Evolutionary conservation across 495 filamentous ascomycete genomes (phyloP).

Genomic region (Penicillium taxi): DNA sequence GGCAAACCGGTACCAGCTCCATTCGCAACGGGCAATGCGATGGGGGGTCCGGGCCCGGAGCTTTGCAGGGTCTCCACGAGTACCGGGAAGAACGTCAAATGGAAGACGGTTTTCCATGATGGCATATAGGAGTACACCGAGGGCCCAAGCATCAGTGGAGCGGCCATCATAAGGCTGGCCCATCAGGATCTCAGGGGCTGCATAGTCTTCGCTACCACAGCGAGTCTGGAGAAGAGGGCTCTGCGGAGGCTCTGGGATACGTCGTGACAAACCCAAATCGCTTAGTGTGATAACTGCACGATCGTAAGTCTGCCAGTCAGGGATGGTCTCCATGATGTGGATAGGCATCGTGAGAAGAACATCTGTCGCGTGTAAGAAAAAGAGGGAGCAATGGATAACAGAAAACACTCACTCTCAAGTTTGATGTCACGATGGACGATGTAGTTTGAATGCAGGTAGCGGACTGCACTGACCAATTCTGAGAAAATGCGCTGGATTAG

Average conservation of each 20-base stretch:
- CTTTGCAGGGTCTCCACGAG: constrained; percentile 58
- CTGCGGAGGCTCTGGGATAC: constrained; percentile 63
- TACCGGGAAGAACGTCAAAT: constrained; percentile 77
- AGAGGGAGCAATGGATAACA: background rate
- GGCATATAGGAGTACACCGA: constrained; percentile 88
- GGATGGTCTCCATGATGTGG: constrained; percentile 38
- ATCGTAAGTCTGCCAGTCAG: constrained; percentile 63
- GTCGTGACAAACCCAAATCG: constrained; percentile 83
- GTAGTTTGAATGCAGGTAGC: constrained; percentile 72
- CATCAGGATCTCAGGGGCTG: constrained; percentile 91
- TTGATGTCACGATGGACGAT: constrained; percentile 98
- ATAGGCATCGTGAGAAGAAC: constrained; percentile 78
- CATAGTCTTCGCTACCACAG: constrained; percentile 95
- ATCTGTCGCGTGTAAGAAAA: constrained; percentile 44
- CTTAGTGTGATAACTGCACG: constrained; percentile 80
- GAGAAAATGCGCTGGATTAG: constrained; percentile 82
- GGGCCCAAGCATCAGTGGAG: constrained; percentile 85
- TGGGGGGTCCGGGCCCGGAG: constrained; percentile 74
- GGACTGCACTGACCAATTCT: constrained; percentile 76
- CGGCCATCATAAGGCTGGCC: constrained; percentile 93
- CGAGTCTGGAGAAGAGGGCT: constrained; percentile 71
- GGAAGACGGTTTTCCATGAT: constrained; percentile 86
- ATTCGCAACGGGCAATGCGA: constrained; percentile 89
- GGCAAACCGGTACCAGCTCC: constrained; percentile 82
- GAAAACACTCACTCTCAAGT: constrained; percentile 70